Conservation (phyloP, 2,329 filamentous ascomycete species). For the Trichophyton benhamiae region DNA sequence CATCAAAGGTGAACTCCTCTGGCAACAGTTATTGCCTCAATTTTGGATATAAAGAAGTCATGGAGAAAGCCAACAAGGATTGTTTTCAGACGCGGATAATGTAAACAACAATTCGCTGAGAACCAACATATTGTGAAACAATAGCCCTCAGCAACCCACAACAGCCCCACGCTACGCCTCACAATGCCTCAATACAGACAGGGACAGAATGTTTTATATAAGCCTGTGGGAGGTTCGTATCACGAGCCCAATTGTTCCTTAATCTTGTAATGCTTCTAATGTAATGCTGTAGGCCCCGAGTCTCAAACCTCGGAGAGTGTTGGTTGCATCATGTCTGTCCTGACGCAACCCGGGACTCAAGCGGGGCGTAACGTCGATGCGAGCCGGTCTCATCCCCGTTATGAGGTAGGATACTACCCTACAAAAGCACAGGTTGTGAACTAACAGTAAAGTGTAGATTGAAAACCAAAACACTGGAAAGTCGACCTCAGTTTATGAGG, state of each 20-base stretch:
- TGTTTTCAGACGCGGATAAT: background rate
- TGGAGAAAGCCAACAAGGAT: background rate
- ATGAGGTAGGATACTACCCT: slow-evolving; percentile 20
- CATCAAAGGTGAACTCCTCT: too few relatives aligned
- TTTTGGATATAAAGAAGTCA: background rate
- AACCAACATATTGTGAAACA: background rate
- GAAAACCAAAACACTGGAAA: slow-evolving; percentile 11
- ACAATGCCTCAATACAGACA: slow-evolving; percentile 9
- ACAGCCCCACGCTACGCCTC: too few relatives aligned
- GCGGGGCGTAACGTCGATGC: slow-evolving; percentile 25
- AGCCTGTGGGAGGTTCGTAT: slow-evolving; percentile 25
- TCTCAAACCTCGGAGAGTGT: slow-evolving; percentile 24
- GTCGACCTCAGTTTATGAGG: slow-evolving; percentile 9
- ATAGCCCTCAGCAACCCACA: background rate
- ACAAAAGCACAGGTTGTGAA: background rate
- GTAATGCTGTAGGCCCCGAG: slow-evolving; percentile 19
- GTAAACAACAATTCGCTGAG: too few relatives aligned
- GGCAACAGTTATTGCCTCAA: background rate
- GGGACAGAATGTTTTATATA: slow-evolving; percentile 24
- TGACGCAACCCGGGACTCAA: slow-evolving; percentile 23
- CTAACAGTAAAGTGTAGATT: slow-evolving; percentile 2
- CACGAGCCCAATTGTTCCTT: background rate
- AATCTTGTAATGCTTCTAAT: background rate
- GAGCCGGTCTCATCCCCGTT: slow-evolving; percentile 22
- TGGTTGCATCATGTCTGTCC: slow-evolving; percentile 22